A percentile compares a stretch with the other conserved stretches of the same genome.
Conservation (phyloP, 345 rosid species). For the Eucalyptus curtisii region DNA sequence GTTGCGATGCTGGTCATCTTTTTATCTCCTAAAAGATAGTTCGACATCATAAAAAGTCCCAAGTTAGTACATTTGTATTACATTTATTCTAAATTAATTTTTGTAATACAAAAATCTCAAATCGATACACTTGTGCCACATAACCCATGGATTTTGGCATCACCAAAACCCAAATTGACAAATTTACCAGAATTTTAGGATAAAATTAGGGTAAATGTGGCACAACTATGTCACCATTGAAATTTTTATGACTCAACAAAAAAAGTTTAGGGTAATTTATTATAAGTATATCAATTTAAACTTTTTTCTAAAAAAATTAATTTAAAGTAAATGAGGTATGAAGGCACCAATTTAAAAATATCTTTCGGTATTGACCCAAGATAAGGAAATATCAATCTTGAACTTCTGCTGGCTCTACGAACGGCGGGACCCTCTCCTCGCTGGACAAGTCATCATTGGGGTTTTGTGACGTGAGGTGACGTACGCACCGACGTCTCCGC, state of each 20-base stretch:
- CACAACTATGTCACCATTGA: background rate
- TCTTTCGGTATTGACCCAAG: background rate
- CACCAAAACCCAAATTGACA: background rate
- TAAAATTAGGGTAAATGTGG: background rate
- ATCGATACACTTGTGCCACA: rapidly evolving
- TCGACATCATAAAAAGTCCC: background rate
- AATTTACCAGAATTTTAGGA: background rate
- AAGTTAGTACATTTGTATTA: background rate
- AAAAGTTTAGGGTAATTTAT: background rate
- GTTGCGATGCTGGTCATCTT: background rate
- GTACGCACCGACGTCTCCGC: background rate
- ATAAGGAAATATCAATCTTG: background rate
- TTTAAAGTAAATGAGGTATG: background rate
- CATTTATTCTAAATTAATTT: background rate
- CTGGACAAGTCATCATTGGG: background rate
- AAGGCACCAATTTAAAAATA: background rate
- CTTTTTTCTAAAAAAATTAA: background rate
- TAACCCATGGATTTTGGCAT: background rate
- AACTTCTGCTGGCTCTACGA: background rate
- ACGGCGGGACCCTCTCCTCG: background rate
- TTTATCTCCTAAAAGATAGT: background rate
- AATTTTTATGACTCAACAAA: background rate
- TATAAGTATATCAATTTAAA: background rate
- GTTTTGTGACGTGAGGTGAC: background rate
- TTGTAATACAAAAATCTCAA: background rate